Evolutionary conservation across 2,329 filamentous ascomycete genomes (phyloP).

Genomic region (Calonectria ilicicola): DNA sequence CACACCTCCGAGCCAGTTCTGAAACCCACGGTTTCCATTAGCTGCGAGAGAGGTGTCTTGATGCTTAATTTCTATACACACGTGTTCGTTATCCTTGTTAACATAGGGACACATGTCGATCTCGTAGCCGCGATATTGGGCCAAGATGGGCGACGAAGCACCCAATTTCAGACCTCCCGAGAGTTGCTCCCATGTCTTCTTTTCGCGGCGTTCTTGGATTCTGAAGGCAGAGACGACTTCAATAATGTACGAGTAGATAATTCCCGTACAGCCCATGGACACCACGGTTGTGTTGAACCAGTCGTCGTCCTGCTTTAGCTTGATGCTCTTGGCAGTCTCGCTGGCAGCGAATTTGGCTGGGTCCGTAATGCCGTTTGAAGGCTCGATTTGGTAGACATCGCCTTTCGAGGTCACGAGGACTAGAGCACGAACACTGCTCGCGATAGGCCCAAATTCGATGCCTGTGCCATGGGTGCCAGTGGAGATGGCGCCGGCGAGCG

Average conservation of each 20-base stretch:
- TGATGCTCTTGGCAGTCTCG: neutral
- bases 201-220: neutral
- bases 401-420: neutral
- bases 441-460: neutral
- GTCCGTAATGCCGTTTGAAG: neutral
- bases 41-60: neutral
- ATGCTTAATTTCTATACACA: neutral
- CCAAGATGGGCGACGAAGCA: neutral
- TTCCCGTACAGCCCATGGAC: neutral
- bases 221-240: neutral
- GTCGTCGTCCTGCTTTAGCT: neutral
- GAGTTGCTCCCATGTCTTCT: neutral
- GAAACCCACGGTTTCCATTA: neutral
- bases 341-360: neutral
- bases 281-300: slow-evolving; percentile 2
- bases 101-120: neutral
- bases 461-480: neutral
- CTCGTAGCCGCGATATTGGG: neutral
- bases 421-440: neutral
- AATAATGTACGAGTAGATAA: neutral
- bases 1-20: neutral
- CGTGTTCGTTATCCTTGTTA: neutral
- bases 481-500: neutral
- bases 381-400: neutral
- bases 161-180: neutral